Base-by-base conservation (phyloP, 2,329 filamentous ascomycete species). In the Scopulariopsis brevicaulis region DNA sequence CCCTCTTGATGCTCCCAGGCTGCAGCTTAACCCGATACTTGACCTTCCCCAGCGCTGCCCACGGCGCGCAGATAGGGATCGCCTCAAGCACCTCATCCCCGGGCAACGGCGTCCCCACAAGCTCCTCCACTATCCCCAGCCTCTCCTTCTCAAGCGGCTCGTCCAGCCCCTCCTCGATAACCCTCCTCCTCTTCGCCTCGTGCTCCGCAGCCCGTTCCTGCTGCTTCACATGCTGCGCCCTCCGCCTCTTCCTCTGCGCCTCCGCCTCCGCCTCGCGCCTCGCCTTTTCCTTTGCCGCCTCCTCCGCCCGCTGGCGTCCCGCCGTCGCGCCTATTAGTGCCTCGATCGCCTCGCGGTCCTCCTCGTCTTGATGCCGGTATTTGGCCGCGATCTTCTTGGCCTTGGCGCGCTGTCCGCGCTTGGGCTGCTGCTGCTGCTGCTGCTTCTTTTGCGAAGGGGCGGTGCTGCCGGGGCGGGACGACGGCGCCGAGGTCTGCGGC, bases 11-110 rank as follows among this genome's bases (percentile, higher is more conserved):
- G 0, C 84, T 73, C 0, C 94, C 94, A 0, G 94, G 94, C 72
- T 97, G 94, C 65, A 99, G 71, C 76, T 99, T 99, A 57, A 86
- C 89, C 71, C 95, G 95, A 77, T 96, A 97, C 73, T 96, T 96
- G 73, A 87, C 89, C 58, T 81, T 82, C 2, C 72, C 77, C 63
- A 87, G 72, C 1, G 85, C 84, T 25, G 71, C 74, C 77, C 84
- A 87, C 2, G 85, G 85, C 4, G 81, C 85, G 65, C 85, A 87
- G 2, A 87, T 73, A 1, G 83, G 80, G 1, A 87, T 74, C 0
- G 75, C 78, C 64, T 87, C 84, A 10, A 93, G 72, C 40, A 93
- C 86, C 68, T 96, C 90, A 68, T 99, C 94, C 14, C 90, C 91
- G 0, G 85, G 79, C 1, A 90, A 74, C 0, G 92, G 89, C 1